These are phyloP conservation scores for Myxozyma sirexii DNA, from an alignment of 805 yeast genomes.

Conservation along the genomic window DNA sequence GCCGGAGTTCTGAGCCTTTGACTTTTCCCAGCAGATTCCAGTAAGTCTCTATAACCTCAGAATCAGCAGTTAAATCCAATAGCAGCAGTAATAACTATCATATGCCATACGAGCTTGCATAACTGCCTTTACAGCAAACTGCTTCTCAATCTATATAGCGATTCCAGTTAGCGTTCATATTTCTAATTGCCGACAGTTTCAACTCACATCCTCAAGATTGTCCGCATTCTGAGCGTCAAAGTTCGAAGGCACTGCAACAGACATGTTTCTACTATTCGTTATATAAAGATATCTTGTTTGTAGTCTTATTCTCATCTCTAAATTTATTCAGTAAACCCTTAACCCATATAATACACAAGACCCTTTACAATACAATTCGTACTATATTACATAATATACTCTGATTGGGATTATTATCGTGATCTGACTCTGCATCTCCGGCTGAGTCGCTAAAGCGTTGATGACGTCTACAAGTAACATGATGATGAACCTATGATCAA, in stretches of 20 bases:
- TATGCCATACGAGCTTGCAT: slow-evolving; percentile 66
- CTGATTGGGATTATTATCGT: background rate
- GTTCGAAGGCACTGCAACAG: slow-evolving; percentile 34
- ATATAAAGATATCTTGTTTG: background rate
- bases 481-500: no score
- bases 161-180: no score
- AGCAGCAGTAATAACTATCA: background rate
- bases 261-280: background rate
- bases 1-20: slow-evolving; percentile 76
- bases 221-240: slow-evolving; percentile 91
- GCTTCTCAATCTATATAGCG: slow-evolving; percentile 72
- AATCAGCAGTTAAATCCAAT: background rate
- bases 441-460: no score
- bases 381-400: background rate
- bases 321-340: background rate
- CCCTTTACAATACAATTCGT: background rate
- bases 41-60: slow-evolving; percentile 58
- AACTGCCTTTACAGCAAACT: slow-evolving; percentile 97
- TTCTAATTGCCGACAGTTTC: no score
- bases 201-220: slow-evolving; percentile 74
- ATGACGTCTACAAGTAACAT: no score
- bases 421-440: no score
- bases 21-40: slow-evolving; percentile 76
- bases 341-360: background rate
- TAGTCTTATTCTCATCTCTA: background rate